A percentile compares a stretch with the other conserved stretches of the same genome.
phyloP scores from a whole-genome alignment of 768 basidiomycete genomes.

The Coprinopsis sp. region DNA sequence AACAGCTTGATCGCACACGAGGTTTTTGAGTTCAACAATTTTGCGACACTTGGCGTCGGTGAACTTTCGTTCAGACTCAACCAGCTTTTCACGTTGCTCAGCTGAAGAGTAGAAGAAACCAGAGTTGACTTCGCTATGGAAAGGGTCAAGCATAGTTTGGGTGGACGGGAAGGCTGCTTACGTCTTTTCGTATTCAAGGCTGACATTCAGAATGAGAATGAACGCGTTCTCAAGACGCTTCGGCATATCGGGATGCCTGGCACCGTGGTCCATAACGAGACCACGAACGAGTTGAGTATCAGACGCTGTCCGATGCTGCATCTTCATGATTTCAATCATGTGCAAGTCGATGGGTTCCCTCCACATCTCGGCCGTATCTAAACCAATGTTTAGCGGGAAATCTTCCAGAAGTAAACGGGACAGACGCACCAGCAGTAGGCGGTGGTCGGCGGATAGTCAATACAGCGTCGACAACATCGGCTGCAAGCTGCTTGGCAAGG shows the following conservation, averaged over 20 bases:
- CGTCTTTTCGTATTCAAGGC: slow-evolving; percentile 99
- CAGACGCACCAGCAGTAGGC: slow-evolving; percentile 49
- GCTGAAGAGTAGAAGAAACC: slow-evolving; percentile 99
- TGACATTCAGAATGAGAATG: slow-evolving; percentile 94
- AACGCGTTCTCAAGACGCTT: slow-evolving; percentile 96
- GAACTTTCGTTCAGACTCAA: slow-evolving; percentile 93
- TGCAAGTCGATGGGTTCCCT: slow-evolving; percentile 94
- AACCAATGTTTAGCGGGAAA: slow-evolving; percentile 9
- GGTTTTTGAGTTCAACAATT: slow-evolving; percentile 93
- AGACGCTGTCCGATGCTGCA: slow-evolving; percentile 97
- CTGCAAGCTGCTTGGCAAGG: slow-evolving; percentile 83
- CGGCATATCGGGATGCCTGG: slow-evolving; percentile 98
- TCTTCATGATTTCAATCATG: slow-evolving; percentile 99
- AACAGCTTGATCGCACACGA: slow-evolving; percentile 91
- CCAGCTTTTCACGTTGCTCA: slow-evolving; percentile 97
- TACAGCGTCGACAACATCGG: slow-evolving; percentile 94
- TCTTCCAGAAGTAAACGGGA: slow-evolving; percentile 6
- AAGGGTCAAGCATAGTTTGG: slow-evolving; percentile 15
- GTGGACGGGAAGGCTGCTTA: slow-evolving; percentile 38
- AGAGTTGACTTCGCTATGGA: slow-evolving; percentile 91
- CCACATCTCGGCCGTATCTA: slow-evolving; percentile 64
- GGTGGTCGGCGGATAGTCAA: slow-evolving; percentile 74
- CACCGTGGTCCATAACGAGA: slow-evolving; percentile 95
- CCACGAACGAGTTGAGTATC: slow-evolving; percentile 96
- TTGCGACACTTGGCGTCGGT: slow-evolving; percentile 93